phyloP scores from a whole-genome alignment of 345 rosid genomes.

The Eucalyptus polybractea region DNA sequence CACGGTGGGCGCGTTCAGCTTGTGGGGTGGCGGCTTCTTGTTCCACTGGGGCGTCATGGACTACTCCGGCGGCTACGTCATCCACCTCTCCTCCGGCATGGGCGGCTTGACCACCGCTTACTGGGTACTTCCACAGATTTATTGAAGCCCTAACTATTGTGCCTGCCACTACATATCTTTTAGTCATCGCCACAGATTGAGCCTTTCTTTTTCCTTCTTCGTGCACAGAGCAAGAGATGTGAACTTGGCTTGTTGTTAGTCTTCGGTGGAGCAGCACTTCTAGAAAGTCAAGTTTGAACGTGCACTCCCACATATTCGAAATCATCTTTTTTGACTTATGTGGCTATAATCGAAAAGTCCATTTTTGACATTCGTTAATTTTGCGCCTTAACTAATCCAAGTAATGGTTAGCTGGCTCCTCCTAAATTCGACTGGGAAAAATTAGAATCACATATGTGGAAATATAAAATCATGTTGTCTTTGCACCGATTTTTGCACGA shows the following conservation, averaged over 20 bases:
- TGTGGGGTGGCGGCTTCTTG: constrained; percentile 18
- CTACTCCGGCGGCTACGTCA: constrained; percentile 24
- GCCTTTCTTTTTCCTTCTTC: background rate
- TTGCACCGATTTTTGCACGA: background rate
- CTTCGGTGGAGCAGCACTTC: background rate
- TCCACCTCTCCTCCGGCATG: constrained; percentile 28
- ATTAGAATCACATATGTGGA: background rate
- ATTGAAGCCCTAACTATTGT: background rate
- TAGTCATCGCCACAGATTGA: background rate
- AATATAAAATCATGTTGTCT: background rate
- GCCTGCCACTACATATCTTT: background rate
- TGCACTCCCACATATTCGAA: background rate
- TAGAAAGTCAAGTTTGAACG: background rate
- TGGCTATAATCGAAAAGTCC: background rate
- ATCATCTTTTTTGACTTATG: background rate
- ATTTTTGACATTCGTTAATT: background rate
- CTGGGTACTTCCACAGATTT: constrained; percentile 4
- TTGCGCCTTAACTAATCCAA: background rate
- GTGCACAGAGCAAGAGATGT: background rate
- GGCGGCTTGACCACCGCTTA: constrained; percentile 25
- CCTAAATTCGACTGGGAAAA: background rate
- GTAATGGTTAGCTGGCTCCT: background rate
- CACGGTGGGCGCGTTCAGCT: constrained; percentile 16
- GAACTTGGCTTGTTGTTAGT: background rate
- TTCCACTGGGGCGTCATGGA: constrained; percentile 16